Percentiles rank a stretch among this genome's conserved stretches.
These are phyloP conservation scores for Verruconis gallopava DNA, from an alignment of 2,329 filamentous ascomycete genomes.

Conservation along the genomic window DNA sequence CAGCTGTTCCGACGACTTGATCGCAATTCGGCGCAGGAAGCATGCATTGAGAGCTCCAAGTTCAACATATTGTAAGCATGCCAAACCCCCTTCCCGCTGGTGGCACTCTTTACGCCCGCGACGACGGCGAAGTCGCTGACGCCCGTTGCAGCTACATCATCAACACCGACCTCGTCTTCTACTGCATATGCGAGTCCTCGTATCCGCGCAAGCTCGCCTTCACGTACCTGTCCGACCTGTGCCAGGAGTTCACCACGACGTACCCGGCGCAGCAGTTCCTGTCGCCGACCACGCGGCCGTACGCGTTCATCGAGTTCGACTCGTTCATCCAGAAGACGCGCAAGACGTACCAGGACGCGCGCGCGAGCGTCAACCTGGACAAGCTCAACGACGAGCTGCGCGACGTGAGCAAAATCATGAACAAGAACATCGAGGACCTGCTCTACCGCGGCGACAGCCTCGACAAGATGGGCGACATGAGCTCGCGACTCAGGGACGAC, in stretches of 20 bases:
- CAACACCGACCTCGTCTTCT: constrained; percentile 69
- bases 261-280: constrained; percentile 65
- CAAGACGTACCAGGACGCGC: constrained; percentile 83
- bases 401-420: constrained; percentile 99
- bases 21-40: constrained; percentile 79
- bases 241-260: constrained; percentile 77
- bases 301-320: constrained; percentile 96
- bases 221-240: constrained; percentile 89
- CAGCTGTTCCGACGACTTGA: constrained; percentile 79
- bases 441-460: constrained; percentile 88
- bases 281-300: constrained; percentile 65
- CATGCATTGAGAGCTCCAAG: constrained; percentile 73
- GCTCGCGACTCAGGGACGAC: constrained; percentile 74
- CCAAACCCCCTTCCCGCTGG: not conserved
- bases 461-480: constrained; percentile 95
- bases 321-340: constrained; percentile 90
- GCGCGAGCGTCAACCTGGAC: constrained; percentile 84
- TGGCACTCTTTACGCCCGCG: constrained; percentile 11
- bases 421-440: constrained; percentile 97
- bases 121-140: constrained; percentile 8
- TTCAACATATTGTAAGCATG: constrained; percentile 70
- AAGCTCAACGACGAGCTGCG: constrained; percentile 93
- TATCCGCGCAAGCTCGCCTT: constrained; percentile 98
- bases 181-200: constrained; percentile 83
- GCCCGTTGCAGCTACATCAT: constrained; percentile 59